phyloP scores from a whole-genome alignment of 208 protist species.

The Lotmaria passim region DNA sequence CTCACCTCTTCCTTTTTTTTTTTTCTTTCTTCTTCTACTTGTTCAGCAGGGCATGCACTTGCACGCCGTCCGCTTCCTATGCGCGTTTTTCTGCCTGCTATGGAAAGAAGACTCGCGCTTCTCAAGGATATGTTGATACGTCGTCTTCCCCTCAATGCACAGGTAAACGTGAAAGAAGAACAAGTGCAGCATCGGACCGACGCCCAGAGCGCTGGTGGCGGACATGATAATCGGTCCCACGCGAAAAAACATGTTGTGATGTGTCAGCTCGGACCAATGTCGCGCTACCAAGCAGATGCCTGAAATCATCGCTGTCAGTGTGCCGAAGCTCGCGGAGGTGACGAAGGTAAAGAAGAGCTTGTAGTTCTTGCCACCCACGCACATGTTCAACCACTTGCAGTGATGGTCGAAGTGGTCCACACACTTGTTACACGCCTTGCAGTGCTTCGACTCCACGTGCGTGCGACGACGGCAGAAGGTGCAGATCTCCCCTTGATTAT shows the following conservation, averaged over 20 bases:
- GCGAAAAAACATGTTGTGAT: constrained; percentile 64
- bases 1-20: too few species aligned
- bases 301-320: constrained; percentile 36
- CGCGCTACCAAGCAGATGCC: constrained; percentile 52
- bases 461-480: constrained; percentile 69
- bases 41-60: constrained; percentile 7
- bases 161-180: constrained; percentile 80
- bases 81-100: not conserved
- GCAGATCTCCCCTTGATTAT: constrained; percentile 65
- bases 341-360: constrained; percentile 72
- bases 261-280: constrained; percentile 63
- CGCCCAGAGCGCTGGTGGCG: constrained; percentile 38
- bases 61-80: not conserved
- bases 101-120: constrained; percentile 38
- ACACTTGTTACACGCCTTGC: constrained; percentile 92
- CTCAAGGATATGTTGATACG: constrained; percentile 72
- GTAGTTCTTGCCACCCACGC: constrained; percentile 88
- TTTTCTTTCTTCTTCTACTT: too few species aligned
- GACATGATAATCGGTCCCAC: constrained; percentile 64
- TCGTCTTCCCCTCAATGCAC: constrained; percentile 51
- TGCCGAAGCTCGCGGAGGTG: constrained; percentile 33
- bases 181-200: constrained; percentile 64
- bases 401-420: constrained; percentile 91
- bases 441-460: constrained; percentile 75
- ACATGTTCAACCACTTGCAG: constrained; percentile 94